Evolutionary conservation across 2,329 filamentous ascomycete species (phyloP).

Genomic region (Apiospora koreana): DNA sequence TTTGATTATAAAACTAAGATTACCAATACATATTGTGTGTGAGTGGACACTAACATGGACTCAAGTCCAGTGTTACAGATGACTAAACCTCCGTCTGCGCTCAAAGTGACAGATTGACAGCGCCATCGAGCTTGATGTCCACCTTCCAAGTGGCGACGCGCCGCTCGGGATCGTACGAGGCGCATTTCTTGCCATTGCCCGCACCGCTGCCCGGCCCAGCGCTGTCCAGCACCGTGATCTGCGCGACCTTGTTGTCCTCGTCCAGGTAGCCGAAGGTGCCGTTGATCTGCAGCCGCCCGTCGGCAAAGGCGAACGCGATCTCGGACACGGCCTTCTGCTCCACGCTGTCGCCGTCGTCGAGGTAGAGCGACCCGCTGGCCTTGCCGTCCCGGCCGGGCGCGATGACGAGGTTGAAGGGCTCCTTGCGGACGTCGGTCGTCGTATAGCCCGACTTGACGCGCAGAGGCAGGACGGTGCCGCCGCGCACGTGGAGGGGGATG

Average conservation of each 20-base stretch:
- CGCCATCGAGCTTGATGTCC: not conserved
- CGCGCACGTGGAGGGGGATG: slow-evolving; percentile 69
- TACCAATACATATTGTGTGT: no score
- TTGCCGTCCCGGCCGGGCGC: slow-evolving; percentile 63
- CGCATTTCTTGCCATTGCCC: not conserved
- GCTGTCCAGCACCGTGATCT: slow-evolving; percentile 47
- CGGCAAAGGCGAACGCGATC: slow-evolving; percentile 60
- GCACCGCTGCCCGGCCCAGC: not conserved
- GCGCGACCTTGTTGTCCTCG: slow-evolving; percentile 44
- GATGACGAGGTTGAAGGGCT: slow-evolving; percentile 72
- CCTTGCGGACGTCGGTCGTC: slow-evolving; percentile 61
- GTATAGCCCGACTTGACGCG: slow-evolving; percentile 59
- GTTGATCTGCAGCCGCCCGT: slow-evolving; percentile 49
- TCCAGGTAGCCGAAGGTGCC: slow-evolving; percentile 55
- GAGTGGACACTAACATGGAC: no score
- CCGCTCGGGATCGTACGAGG: not conserved
- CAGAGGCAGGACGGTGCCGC: slow-evolving; percentile 65
- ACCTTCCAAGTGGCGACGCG: not conserved
- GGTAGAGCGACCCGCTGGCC: slow-evolving; percentile 68
- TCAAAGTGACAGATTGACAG: not conserved
- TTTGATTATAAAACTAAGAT: no score
- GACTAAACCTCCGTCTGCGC: not conserved
- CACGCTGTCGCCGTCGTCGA: slow-evolving; percentile 75
- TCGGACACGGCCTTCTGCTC: slow-evolving; percentile 57
- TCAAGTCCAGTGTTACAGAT: no score